Percentiles rank a stretch among this genome's conserved stretches.
These are phyloP conservation scores for Pyricularia sp. DNA, from an alignment of 2,329 filamentous ascomycete species.

Conservation along the genomic window DNA sequence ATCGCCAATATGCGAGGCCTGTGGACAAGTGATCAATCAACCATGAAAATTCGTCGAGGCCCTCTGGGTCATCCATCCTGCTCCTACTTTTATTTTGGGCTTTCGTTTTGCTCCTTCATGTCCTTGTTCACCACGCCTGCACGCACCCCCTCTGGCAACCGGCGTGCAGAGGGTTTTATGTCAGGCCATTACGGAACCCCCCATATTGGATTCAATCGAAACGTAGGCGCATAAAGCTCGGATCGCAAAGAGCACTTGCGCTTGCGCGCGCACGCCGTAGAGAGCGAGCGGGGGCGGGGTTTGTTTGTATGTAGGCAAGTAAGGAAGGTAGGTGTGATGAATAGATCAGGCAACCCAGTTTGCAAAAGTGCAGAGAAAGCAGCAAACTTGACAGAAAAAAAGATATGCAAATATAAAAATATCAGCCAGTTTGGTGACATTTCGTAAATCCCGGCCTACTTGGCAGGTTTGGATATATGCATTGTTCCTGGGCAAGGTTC, in stretches of 20 bases:
- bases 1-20: not conserved
- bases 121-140: not conserved
- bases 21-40: not conserved
- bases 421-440: not conserved
- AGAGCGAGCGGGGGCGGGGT: conserved; percentile 1
- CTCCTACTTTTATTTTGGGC: not conserved
- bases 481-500: not conserved
- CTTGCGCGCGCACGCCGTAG: conserved; percentile 3
- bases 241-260: not conserved
- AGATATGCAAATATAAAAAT: not conserved
- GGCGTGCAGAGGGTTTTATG: not conserved
- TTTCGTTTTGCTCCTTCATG: not conserved
- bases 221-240: not conserved
- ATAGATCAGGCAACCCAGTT: not conserved
- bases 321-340: too few species aligned
- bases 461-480: not conserved
- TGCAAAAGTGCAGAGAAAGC: not conserved
- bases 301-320: not conserved
- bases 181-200: not conserved
- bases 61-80: not conserved
- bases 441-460: not conserved
- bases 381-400: not conserved
- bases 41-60: not conserved
- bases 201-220: not conserved
- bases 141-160: not conserved